Conservation (phyloP, 345 rosid species). For the Salix dunnii region DNA sequence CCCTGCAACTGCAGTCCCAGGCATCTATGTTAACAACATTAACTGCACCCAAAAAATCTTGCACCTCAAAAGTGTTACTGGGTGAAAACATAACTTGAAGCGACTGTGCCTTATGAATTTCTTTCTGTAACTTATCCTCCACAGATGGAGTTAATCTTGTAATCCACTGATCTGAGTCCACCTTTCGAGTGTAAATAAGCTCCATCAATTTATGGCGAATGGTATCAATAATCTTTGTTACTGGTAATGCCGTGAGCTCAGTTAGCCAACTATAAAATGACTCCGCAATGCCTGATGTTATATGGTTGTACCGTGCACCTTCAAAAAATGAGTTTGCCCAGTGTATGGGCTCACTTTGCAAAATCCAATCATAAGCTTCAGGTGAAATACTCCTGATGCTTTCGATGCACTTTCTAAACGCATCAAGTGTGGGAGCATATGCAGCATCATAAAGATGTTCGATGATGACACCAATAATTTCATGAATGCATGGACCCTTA, state of each 20-base stretch:
- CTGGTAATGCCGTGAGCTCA: slow-evolving; percentile 23
- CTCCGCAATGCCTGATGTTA: slow-evolving; percentile 14
- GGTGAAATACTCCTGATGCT: slow-evolving; percentile 27
- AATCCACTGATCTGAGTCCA: slow-evolving; percentile 25
- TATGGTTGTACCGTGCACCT: slow-evolving; percentile 19
- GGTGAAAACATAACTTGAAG: slow-evolving; percentile 11
- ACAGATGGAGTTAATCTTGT: slow-evolving; percentile 22
- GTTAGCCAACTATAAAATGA: slow-evolving; percentile 37
- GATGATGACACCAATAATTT: slow-evolving; percentile 15
- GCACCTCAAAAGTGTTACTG: slow-evolving; percentile 10
- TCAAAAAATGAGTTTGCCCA: slow-evolving; percentile 27
- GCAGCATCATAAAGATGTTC: slow-evolving; percentile 28
- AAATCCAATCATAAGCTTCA: slow-evolving; percentile 22
- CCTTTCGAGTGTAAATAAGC: slow-evolving; percentile 24
- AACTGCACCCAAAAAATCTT: slow-evolving; percentile 6
- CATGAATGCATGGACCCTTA: slow-evolving; percentile 22
- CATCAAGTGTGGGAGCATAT: slow-evolving; percentile 20
- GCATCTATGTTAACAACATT: slow-evolving; percentile 14
- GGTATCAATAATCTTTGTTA: slow-evolving; percentile 25
- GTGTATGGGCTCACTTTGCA: slow-evolving; percentile 21
- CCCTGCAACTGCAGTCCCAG: slow-evolving; percentile 24
- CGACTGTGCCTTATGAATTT: slow-evolving; percentile 16
- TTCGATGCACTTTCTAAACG: slow-evolving; percentile 12
- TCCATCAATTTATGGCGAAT: slow-evolving; percentile 32
- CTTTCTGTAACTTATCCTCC: slow-evolving; percentile 27